Conservation (phyloP, 176 grass and related monocot genomes). For the Bolboschoenus planiculmis region DNA sequence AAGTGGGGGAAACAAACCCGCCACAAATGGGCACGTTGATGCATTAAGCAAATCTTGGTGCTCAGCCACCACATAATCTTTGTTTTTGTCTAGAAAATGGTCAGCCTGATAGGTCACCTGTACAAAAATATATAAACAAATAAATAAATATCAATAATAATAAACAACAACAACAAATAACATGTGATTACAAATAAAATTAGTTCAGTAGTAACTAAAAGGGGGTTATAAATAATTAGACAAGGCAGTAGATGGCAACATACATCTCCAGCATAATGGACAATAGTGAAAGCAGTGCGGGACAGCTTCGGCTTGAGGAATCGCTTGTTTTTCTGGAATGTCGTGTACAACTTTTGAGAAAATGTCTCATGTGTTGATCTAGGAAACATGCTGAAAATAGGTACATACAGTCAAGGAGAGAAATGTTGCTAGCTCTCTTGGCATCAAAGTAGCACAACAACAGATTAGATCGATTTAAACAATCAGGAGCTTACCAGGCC, state of each 20-base stretch:
- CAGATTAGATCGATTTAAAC: conserved; percentile 11
- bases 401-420: conserved; percentile 10
- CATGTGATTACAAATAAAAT: background rate
- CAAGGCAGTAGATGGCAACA: background rate
- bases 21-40: conserved; percentile 72
- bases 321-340: conserved; percentile 84
- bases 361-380: conserved; percentile 98
- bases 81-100: conserved; percentile 94
- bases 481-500: conserved; percentile 75
- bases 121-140: conserved; percentile 14
- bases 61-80: conserved; percentile 98
- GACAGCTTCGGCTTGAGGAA: conserved; percentile 96
- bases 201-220: background rate
- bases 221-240: background rate
- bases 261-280: conserved; percentile 87
- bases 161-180: conserved; percentile 2
- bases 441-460: conserved; percentile 6
- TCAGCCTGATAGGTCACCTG: conserved; percentile 92
- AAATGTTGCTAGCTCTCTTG: conserved; percentile 30
- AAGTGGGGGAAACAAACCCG: conserved; percentile 80
- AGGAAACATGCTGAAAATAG: conserved; percentile 89
- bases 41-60: conserved; percentile 91
- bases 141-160: conserved; percentile 43
- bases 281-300: conserved; percentile 86
- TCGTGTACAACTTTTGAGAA: conserved; percentile 92